phyloP scores from a whole-genome alignment of 2,329 filamentous ascomycete genomes.

The Diaporthe sp. region DNA sequence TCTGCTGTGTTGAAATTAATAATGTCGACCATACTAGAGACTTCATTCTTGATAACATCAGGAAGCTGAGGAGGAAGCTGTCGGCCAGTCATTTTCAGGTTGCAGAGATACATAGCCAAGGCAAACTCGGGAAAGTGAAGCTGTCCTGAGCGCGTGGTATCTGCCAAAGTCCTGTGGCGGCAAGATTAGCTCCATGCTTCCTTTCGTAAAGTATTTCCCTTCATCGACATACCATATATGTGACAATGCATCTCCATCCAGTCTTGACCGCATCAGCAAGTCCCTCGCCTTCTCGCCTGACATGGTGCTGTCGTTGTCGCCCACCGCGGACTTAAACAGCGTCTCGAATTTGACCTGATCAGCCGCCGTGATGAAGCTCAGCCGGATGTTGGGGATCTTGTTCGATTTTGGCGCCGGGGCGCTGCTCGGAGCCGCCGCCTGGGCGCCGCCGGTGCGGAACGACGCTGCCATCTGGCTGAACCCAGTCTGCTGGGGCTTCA shows the following conservation, averaged over 20 bases:
- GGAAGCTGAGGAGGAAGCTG: conserved; percentile 81
- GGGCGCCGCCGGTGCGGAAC: conserved; percentile 67
- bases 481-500: conserved; percentile 76
- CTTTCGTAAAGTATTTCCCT: neutral
- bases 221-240: conserved; percentile 82
- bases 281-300: conserved; percentile 94
- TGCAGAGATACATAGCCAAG: conserved; percentile 98
- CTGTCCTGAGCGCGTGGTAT: conserved; percentile 96
- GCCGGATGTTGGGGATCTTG: conserved; percentile 92
- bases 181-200: conserved; percentile 12
- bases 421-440: conserved; percentile 60
- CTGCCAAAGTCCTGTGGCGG: conserved; percentile 82
- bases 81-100: conserved; percentile 90
- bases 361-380: conserved; percentile 95
- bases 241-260: conserved; percentile 88
- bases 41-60: conserved; percentile 92
- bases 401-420: conserved; percentile 66
- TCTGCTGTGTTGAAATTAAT: conserved; percentile 95
- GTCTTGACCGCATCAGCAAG: conserved; percentile 86
- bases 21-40: conserved; percentile 99
- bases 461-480: conserved; percentile 77
- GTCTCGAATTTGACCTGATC: conserved; percentile 99
- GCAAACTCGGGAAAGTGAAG: conserved; percentile 98
- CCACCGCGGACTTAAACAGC: conserved; percentile 94
- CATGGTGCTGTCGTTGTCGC: conserved; percentile 85